Evolutionary conservation across 768 basidiomycete species (phyloP).

Genomic region (Suillus clintonianus): DNA sequence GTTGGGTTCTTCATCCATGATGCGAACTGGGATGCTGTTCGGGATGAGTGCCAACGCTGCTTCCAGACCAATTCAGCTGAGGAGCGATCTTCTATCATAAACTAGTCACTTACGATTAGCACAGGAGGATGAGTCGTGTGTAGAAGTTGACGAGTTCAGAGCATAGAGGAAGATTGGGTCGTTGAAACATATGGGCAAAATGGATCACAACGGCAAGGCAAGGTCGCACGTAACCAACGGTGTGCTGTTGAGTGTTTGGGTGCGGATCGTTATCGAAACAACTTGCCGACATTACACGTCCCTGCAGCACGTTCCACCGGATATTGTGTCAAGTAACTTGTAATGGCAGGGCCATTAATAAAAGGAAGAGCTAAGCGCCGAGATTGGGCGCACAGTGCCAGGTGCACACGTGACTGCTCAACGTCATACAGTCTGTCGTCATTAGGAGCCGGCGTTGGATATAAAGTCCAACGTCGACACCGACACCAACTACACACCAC

Average conservation of each 20-base stretch:
- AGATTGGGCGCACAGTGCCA: not conserved
- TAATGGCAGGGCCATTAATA: not conserved
- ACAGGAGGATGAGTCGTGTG: too few relatives aligned
- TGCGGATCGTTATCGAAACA: too few relatives aligned
- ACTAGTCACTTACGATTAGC: not conserved
- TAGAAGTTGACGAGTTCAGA: too few relatives aligned
- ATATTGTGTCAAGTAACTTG: too few relatives aligned
- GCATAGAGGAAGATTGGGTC: too few relatives aligned
- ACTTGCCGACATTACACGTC: too few relatives aligned
- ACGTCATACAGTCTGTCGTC: conserved; percentile 11
- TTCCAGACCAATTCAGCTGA: conserved; percentile 34
- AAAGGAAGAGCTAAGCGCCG: not conserved
- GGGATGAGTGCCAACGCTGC: conserved; percentile 39
- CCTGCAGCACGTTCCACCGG: too few relatives aligned
- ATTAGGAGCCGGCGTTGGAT: conserved; percentile 4
- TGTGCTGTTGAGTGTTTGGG: too few relatives aligned
- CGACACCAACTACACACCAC: not conserved
- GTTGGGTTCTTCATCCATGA: conserved; percentile 12
- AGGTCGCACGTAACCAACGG: too few relatives aligned
- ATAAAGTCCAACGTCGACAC: conserved; percentile 1
- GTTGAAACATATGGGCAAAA: too few relatives aligned
- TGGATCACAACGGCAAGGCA: too few relatives aligned
- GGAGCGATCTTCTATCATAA: too few relatives aligned
- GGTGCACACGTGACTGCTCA: conserved; percentile 5
- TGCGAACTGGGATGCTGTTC: conserved; percentile 23